phyloP scores from a whole-genome alignment of 169 alveolate genomes.

The Plasmodium billcollinsi region DNA sequence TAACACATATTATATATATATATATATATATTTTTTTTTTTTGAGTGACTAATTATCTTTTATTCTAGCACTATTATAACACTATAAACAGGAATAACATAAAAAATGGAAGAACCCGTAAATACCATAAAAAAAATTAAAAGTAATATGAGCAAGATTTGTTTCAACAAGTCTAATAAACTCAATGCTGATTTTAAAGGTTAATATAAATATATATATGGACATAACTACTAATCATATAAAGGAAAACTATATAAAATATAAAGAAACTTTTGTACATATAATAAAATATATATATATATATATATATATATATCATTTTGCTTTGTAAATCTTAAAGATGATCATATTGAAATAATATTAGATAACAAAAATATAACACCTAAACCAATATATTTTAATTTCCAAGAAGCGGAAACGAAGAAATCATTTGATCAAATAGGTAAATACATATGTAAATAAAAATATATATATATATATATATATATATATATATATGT shows the following conservation, averaged over 20 bases:
- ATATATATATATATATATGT: too few relatives aligned
- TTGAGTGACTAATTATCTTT: too few relatives aligned
- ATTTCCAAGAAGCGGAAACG: slow-evolving; percentile 65
- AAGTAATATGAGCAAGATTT: slow-evolving; percentile 64
- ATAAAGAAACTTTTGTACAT: neutral
- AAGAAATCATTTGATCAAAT: slow-evolving; percentile 72
- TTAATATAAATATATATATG: slow-evolving; percentile 19
- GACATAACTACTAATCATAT: neutral
- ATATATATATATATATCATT: slow-evolving; percentile 2
- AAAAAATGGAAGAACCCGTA: slow-evolving; percentile 45
- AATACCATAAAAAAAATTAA: slow-evolving; percentile 53
- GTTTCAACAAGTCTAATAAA: slow-evolving; percentile 56
- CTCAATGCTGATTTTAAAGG: slow-evolving; percentile 73
- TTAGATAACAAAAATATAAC: slow-evolving; percentile 73
- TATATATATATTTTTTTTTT: too few relatives aligned
- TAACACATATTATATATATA: too few relatives aligned
- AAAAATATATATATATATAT: too few relatives aligned
- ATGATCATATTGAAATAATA: slow-evolving; percentile 67
- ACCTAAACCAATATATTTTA: slow-evolving; percentile 74
- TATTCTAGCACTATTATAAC: too few relatives aligned
- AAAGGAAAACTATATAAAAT: neutral
- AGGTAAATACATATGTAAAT: slow-evolving; percentile 39
- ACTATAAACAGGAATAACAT: neutral
- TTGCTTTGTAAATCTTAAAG: slow-evolving; percentile 23
- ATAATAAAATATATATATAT: neutral